These are phyloP conservation scores for Leptographium wingfieldii DNA, from an alignment of 2,329 filamentous ascomycete species.

Conservation along the genomic window DNA sequence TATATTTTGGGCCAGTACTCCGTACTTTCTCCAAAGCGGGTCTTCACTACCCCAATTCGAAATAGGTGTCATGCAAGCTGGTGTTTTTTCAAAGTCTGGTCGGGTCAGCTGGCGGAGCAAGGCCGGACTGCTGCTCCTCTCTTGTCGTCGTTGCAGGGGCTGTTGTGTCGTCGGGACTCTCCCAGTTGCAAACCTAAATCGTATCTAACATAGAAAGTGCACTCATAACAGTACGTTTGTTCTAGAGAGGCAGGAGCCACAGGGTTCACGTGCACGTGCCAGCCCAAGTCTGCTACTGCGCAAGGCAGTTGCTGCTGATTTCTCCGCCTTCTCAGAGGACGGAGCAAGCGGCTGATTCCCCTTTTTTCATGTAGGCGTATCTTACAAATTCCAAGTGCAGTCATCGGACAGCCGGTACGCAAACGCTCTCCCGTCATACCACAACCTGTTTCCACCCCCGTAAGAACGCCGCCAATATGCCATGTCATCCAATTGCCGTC, in stretches of 20 bases:
- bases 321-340: neutral
- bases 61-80: too few species aligned
- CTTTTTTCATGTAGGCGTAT: neutral
- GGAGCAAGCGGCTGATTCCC: neutral
- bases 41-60: too few species aligned
- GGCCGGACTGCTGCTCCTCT: too few species aligned
- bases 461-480: neutral
- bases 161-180: too few species aligned
- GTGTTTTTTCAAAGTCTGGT: too few species aligned
- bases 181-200: neutral
- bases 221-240: neutral
- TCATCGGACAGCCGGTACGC: neutral
- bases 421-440: neutral
- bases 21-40: too few species aligned
- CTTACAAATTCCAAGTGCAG: neutral
- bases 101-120: too few species aligned
- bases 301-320: neutral
- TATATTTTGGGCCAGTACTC: neutral
- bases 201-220: neutral
- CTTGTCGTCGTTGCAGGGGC: too few species aligned
- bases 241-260: too few species aligned
- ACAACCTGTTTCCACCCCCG: neutral
- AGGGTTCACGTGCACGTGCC: neutral
- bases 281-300: neutral
- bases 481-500: neutral